These are phyloP conservation scores for Cladobotryum mycophilum DNA, from an alignment of 2,329 filamentous ascomycete species.

Conservation along the genomic window DNA sequence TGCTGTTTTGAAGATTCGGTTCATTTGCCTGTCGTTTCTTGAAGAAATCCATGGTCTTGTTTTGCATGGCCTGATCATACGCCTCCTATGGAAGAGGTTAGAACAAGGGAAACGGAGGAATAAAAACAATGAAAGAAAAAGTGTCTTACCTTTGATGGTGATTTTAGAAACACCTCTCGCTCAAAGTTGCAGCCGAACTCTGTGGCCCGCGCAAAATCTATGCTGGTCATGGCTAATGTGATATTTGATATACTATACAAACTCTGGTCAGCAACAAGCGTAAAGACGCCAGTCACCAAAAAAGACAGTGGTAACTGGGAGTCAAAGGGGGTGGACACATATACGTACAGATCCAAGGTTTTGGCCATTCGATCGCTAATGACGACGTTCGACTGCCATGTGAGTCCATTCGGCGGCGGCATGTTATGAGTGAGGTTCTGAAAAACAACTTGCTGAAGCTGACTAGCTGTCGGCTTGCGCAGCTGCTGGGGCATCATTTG, in stretches of 20 bases:
- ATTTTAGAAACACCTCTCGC: slow-evolving; percentile 39
- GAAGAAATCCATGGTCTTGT: slow-evolving; percentile 43
- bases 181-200: slow-evolving; percentile 41
- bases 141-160: slow-evolving; percentile 41
- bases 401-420: slow-evolving; percentile 24
- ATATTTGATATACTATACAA: slow-evolving; percentile 45
- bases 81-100: slow-evolving; percentile 29
- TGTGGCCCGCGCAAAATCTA: slow-evolving; percentile 37
- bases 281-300: neutral
- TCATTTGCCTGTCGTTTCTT: slow-evolving; percentile 46
- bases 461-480: slow-evolving; percentile 24
- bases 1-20: slow-evolving; percentile 41
- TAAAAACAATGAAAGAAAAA: neutral
- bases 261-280: neutral
- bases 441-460: slow-evolving; percentile 35
- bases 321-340: neutral
- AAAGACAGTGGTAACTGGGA: neutral
- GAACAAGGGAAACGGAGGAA: neutral
- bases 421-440: slow-evolving; percentile 31
- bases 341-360: slow-evolving; percentile 36
- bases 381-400: slow-evolving; percentile 35
- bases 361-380: slow-evolving; percentile 38
- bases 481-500: slow-evolving; percentile 41
- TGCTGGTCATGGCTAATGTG: slow-evolving; percentile 37
- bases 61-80: slow-evolving; percentile 44